phyloP scores from a whole-genome alignment of 768 basidiomycete species.

The Termitomyces sp. region DNA sequence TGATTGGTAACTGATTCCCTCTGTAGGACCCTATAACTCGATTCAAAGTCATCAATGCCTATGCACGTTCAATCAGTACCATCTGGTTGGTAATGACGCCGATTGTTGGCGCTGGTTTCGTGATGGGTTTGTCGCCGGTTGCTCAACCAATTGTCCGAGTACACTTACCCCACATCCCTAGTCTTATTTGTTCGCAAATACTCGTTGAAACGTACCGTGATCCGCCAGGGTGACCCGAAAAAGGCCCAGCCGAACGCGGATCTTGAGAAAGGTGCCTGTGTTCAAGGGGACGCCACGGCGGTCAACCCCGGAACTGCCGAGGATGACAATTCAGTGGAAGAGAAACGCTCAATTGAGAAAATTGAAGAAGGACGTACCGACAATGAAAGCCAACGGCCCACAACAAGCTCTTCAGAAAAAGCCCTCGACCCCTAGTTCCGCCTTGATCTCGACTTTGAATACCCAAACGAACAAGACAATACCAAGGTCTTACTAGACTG shows the following conservation, averaged over 20 bases:
- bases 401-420: conserved; percentile 20
- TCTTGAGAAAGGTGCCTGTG: conserved; percentile 18
- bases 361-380: conserved; percentile 10
- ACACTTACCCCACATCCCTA: conserved; percentile 16
- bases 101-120: conserved; percentile 47
- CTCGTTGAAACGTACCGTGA: conserved; percentile 49
- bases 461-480: not conserved
- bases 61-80: conserved; percentile 54
- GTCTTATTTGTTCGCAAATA: conserved; percentile 60
- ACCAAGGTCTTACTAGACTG: not conserved
- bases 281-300: conserved; percentile 3
- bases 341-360: conserved; percentile 18
- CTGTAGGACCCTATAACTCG: conserved; percentile 48
- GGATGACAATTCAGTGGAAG: conserved; percentile 22
- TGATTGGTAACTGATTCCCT: not conserved
- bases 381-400: conserved; percentile 16
- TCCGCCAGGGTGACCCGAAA: conserved; percentile 36
- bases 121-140: conserved; percentile 39
- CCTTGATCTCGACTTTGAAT: not conserved
- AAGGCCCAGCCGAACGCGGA: conserved; percentile 20
- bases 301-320: conserved; percentile 9
- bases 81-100: conserved; percentile 70
- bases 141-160: not conserved
- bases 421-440: conserved; percentile 8
- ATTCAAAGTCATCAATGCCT: conserved; percentile 53